phyloP scores from a whole-genome alignment of 768 basidiomycete species.

The Krasilnikovozyma curviuscula region DNA sequence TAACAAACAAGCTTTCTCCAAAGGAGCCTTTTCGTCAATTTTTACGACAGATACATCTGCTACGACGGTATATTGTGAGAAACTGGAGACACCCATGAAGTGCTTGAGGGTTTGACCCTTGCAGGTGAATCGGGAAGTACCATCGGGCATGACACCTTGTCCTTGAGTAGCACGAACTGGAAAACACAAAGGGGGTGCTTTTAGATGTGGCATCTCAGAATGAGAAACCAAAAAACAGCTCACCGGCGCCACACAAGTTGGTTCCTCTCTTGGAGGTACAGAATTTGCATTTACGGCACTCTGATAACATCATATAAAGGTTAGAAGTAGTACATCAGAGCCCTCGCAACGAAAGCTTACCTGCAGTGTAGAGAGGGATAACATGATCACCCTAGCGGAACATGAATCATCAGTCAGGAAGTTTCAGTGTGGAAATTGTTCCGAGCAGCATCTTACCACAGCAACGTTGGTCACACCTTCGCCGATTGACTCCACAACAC shows the following conservation, averaged over 20 bases:
- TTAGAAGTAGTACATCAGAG: neutral
- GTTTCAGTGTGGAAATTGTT: constrained; percentile 7
- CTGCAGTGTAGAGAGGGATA: constrained; percentile 87
- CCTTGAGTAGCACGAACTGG: constrained; percentile 83
- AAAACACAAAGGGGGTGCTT: too few species aligned
- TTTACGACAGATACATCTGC: constrained; percentile 92
- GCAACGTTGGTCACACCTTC: constrained; percentile 72
- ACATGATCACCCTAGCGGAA: constrained; percentile 67
- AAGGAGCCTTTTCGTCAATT: constrained; percentile 62
- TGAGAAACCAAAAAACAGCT: neutral
- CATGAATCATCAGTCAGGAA: neutral
- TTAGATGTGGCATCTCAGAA: too few species aligned
- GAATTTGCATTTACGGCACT: constrained; percentile 94
- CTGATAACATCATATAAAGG: constrained; percentile 28
- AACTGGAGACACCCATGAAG: constrained; percentile 98
- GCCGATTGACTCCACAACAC: constrained; percentile 57
- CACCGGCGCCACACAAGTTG: constrained; percentile 89
- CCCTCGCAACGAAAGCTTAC: constrained; percentile 29
- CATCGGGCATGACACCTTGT: constrained; percentile 84
- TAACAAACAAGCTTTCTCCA: constrained; percentile 91
- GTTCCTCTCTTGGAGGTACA: constrained; percentile 81
- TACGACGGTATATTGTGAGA: constrained; percentile 99
- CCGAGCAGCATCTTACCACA: too few species aligned
- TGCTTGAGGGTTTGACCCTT: constrained; percentile 74
- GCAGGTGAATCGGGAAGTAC: constrained; percentile 65